Conservation (phyloP, 2,329 filamentous ascomycete species). For the Neofusicoccum sp. region DNA sequence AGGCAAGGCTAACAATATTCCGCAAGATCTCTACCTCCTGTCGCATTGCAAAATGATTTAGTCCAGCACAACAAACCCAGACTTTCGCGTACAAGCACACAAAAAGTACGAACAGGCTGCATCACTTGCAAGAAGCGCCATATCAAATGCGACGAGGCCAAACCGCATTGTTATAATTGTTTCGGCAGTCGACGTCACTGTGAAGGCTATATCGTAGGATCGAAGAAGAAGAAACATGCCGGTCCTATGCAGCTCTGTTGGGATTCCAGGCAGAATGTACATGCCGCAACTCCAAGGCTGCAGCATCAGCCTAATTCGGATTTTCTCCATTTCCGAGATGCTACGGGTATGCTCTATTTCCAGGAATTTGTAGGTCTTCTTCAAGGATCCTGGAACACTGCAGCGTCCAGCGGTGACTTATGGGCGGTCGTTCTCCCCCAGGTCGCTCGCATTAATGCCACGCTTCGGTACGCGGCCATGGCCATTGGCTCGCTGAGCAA, state of each 20-base stretch:
- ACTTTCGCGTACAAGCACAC: background rate
- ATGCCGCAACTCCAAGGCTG: background rate
- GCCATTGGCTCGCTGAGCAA: background rate
- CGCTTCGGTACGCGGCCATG: background rate
- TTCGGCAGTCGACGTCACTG: background rate
- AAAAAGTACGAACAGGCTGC: background rate
- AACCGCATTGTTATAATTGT: conserved; percentile 27
- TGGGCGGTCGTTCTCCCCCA: background rate
- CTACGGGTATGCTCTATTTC: background rate
- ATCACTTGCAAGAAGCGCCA: conserved; percentile 9
- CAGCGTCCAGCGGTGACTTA: background rate
- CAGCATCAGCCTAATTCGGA: background rate
- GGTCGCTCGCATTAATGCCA: background rate
- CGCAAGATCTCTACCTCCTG: no score
- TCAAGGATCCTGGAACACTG: background rate
- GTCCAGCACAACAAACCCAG: background rate
- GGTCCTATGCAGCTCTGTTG: background rate
- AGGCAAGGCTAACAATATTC: no score
- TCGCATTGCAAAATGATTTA: background rate
- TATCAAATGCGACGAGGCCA: conserved; percentile 28
- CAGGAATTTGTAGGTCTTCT: background rate
- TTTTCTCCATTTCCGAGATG: background rate
- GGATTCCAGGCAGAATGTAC: background rate
- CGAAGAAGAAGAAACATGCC: background rate
- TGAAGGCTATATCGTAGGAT: background rate